Percentiles rank a stretch among this genome's conserved stretches.
Evolutionary conservation across 495 filamentous ascomycete species (phyloP).

Genomic region (Parathielavia hyrcaniae): DNA sequence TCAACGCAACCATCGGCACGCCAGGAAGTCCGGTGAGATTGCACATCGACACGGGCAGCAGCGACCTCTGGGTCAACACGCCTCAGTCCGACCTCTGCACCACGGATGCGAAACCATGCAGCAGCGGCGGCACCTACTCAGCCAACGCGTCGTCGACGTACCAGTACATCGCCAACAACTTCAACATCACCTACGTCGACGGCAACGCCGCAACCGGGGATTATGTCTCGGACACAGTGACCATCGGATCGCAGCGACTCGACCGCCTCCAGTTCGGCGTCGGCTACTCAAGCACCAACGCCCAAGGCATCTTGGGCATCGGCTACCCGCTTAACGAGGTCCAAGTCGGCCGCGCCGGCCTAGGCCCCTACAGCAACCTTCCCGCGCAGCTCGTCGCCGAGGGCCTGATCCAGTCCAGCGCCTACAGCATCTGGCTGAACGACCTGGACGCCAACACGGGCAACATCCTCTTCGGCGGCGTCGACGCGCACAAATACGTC

Average conservation of each 20-base stretch:
- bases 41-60: constrained; percentile 78
- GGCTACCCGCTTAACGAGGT: constrained; percentile 84
- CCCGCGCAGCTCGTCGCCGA: constrained; percentile 65
- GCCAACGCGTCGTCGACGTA: constrained; percentile 79
- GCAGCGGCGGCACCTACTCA: constrained; percentile 57
- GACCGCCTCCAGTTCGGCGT: constrained; percentile 76
- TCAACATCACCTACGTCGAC: constrained; percentile 91
- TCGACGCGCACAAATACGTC: constrained; percentile 73
- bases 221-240: constrained; percentile 74
- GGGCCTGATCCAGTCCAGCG: constrained; percentile 67
- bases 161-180: constrained; percentile 64
- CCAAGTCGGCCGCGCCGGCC: constrained; percentile 56
- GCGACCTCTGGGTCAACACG: constrained; percentile 83
- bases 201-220: constrained; percentile 73
- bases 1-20: constrained; percentile 67
- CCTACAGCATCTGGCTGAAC: constrained; percentile 87
- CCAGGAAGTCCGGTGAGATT: constrained; percentile 58
- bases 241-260: constrained; percentile 57
- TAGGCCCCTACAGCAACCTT: constrained; percentile 66
- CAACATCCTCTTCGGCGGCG: constrained; percentile 84
- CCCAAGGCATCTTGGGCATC: constrained; percentile 81
- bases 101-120: constrained; percentile 43
- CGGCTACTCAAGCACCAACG: constrained; percentile 65
- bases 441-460: constrained; percentile 70
- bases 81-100: constrained; percentile 56